Evolutionary conservation across 805 yeast species (phyloP).

Genomic region (Starmera quercuum): DNA sequence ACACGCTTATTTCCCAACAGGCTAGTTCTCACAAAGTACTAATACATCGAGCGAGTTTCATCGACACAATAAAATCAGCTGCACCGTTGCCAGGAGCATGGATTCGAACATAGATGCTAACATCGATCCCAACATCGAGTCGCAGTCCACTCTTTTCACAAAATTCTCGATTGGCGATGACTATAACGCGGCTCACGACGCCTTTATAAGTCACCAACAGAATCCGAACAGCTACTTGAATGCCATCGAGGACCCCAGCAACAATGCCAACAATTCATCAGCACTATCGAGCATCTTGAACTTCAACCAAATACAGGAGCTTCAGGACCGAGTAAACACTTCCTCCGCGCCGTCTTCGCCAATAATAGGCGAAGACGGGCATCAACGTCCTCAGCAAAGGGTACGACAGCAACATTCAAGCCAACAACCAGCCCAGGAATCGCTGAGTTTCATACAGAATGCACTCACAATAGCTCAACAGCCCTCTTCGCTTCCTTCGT

Average conservation of each 20-base stretch:
- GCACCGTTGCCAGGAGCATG: too few relatives aligned
- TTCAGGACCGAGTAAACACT: neutral
- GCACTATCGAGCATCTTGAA: conserved; percentile 16
- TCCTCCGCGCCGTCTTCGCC: neutral
- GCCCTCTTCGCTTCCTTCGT: neutral
- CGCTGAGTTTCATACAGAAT: conserved; percentile 8
- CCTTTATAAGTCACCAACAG: neutral
- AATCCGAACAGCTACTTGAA: neutral
- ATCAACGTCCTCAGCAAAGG: conserved; percentile 1
- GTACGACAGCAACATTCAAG: conserved; percentile 1
- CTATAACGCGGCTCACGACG: neutral
- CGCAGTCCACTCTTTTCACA: neutral
- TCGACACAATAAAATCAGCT: too few relatives aligned
- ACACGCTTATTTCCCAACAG: too few relatives aligned
- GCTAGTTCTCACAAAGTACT: too few relatives aligned
- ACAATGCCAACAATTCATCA: neutral
- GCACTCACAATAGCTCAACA: conserved; percentile 2
- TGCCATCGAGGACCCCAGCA: neutral
- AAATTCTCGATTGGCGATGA: neutral
- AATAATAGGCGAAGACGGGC: neutral
- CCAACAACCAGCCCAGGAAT: conserved; percentile 2
- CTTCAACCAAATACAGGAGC: conserved; percentile 11
- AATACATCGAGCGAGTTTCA: too few relatives aligned
- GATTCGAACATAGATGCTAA: neutral
- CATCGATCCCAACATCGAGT: neutral